Conservation (phyloP, 352 stramenopile species). For the Phytophthora syringae region DNA sequence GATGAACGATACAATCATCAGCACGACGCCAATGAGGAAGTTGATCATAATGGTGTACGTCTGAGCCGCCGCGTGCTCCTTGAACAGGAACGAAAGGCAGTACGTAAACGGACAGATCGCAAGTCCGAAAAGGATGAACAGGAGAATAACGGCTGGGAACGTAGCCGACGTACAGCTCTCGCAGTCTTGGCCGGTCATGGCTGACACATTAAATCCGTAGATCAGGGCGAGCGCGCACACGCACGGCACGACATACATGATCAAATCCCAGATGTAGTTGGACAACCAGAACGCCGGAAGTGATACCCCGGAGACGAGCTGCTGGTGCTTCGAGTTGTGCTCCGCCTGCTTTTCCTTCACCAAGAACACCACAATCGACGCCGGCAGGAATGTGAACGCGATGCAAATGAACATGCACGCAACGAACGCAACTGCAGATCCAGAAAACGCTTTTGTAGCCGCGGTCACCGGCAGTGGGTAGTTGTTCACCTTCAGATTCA, state of each 20-base stretch:
- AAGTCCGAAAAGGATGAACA: conserved; percentile 63
- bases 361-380: conserved; percentile 93
- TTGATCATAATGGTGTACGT: conserved; percentile 69
- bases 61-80: conserved; percentile 58
- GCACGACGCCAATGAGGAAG: conserved; percentile 60
- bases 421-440: conserved; percentile 52
- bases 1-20: conserved; percentile 64
- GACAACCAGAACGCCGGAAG: conserved; percentile 95
- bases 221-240: conserved; percentile 44
- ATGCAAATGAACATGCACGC: conserved; percentile 86
- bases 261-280: conserved; percentile 94
- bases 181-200: conserved; percentile 53
- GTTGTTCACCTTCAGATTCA: conserved; percentile 51
- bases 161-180: conserved; percentile 41
- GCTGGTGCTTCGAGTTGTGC: conserved; percentile 95
- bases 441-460: conserved; percentile 37
- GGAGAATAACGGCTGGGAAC: conserved; percentile 53
- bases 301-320: conserved; percentile 93
- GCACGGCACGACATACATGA: conserved; percentile 87
- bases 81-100: conserved; percentile 65
- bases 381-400: conserved; percentile 89
- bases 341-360: conserved; percentile 92
- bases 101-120: conserved; percentile 63
- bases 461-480: conserved; percentile 50
- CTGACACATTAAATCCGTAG: conserved; percentile 40